Percentiles rank a stretch among this genome's conserved stretches.
Evolutionary conservation across 192 early-diverging fungal species (phyloP).

Genomic region (Entomortierella parvispora): DNA sequence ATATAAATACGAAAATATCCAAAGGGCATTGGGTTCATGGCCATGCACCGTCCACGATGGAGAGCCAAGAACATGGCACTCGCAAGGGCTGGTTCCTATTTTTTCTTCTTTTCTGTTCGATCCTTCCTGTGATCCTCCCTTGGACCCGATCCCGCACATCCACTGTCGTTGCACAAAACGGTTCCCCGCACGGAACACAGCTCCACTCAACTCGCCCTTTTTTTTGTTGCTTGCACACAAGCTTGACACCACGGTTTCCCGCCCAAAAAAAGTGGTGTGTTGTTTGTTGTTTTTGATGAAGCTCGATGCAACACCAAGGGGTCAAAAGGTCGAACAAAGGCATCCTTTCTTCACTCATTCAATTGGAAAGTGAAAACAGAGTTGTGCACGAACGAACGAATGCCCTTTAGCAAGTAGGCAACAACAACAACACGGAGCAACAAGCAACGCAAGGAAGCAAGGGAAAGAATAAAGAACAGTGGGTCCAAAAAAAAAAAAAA

Average conservation of each 20-base stretch:
- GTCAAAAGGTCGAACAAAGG: too few relatives aligned
- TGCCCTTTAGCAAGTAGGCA: background rate
- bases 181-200: background rate
- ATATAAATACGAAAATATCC: background rate
- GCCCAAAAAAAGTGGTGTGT: too few relatives aligned
- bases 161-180: conserved; percentile 22
- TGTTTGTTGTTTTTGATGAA: background rate
- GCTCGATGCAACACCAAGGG: background rate
- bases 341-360: too few relatives aligned
- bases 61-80: too few relatives aligned
- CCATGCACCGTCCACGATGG: background rate
- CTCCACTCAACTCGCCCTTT: background rate
- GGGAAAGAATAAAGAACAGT: background rate
- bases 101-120: background rate
- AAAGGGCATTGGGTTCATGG: background rate
- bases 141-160: background rate
- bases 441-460: background rate
- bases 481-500: background rate
- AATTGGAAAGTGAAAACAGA: background rate
- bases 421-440: conserved; percentile 1
- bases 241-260: conserved; percentile 1
- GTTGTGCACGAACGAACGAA: background rate
- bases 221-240: background rate
- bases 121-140: background rate
- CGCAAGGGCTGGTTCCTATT: too few relatives aligned